Percentiles rank a stretch among this genome's conserved stretches.
phyloP scores from a whole-genome alignment of 108 stramenopile species.

The Pseudonitzschia pungens region DNA sequence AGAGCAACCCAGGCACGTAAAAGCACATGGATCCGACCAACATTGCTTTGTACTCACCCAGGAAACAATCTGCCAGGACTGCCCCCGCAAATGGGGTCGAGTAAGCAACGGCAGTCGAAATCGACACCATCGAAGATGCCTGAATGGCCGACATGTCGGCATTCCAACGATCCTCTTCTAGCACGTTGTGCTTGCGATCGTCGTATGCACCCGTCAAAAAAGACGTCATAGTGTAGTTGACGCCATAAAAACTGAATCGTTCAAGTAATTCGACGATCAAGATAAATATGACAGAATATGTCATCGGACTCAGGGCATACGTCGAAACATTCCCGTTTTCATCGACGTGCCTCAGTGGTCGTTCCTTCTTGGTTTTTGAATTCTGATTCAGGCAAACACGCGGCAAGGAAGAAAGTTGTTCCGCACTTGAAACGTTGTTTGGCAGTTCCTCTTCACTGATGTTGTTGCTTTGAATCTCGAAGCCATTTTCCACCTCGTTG shows the following conservation, averaged over 20 bases:
- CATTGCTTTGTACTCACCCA: conserved; percentile 81
- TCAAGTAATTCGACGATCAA: conserved; percentile 81
- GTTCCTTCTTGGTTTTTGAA: conserved; percentile 23
- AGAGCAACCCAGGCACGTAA: conserved; percentile 74
- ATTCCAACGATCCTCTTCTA: conserved; percentile 51
- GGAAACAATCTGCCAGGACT: conserved; percentile 63
- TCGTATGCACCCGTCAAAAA: conserved; percentile 84
- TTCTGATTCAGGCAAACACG: conserved; percentile 44
- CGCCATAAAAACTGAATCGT: conserved; percentile 80
- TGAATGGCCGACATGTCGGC: conserved; percentile 60
- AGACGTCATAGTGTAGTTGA: conserved; percentile 80
- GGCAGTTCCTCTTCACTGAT: conserved; percentile 39
- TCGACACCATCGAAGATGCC: conserved; percentile 73
- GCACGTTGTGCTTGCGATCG: conserved; percentile 13
- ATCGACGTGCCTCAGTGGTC: conserved; percentile 64
- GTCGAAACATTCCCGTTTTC: conserved; percentile 47
- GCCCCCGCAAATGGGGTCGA: conserved; percentile 84
- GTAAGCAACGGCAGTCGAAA: conserved; percentile 82
- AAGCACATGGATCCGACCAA: conserved; percentile 55
- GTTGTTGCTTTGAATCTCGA: not conserved
- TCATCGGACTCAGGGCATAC: conserved; percentile 69
- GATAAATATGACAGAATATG: conserved; percentile 68
- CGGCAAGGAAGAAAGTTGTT: conserved; percentile 43
- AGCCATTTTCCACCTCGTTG: not conserved
- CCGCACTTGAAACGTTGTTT: conserved; percentile 33